Conservation (phyloP, 2,329 filamentous ascomycete species). For the Colletotrichum cereale region DNA sequence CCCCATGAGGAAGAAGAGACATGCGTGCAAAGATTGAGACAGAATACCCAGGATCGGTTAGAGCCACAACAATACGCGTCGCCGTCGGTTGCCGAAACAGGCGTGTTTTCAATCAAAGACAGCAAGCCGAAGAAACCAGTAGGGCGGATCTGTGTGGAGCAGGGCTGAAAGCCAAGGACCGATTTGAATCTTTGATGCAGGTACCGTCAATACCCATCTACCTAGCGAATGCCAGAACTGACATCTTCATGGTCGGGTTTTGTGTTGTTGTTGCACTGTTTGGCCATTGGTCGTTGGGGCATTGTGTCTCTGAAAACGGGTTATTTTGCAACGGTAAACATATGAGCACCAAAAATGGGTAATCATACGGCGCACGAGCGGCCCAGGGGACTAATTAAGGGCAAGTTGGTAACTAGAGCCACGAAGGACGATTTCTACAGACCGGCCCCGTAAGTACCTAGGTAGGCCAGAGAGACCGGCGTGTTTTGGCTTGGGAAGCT, state of each 20-base stretch:
- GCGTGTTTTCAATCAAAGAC: neutral
- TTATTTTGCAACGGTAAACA: neutral
- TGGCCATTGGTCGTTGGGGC: neutral
- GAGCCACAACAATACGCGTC: neutral
- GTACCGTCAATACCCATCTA: neutral
- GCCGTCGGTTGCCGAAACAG: neutral
- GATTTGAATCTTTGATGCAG: neutral
- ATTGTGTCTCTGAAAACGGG: neutral
- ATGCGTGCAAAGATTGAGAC: neutral
- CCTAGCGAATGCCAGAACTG: neutral
- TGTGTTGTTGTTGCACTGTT: too few species aligned
- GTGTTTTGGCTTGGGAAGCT: slow-evolving; percentile 30
- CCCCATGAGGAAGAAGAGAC: too few species aligned
- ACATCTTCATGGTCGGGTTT: neutral
- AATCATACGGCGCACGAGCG: neutral
- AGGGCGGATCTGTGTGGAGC: slow-evolving; percentile 1
- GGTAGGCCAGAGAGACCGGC: slow-evolving; percentile 9
- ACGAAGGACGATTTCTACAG: neutral
- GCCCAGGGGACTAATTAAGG: neutral
- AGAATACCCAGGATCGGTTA: neutral
- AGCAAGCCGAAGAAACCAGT: neutral
- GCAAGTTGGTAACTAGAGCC: neutral
- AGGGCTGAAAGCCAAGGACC: slow-evolving; percentile 4
- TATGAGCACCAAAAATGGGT: neutral
- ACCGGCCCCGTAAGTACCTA: neutral